These are phyloP conservation scores for Lunasporangiospora selenospora DNA, from an alignment of 192 early-diverging fungal genomes.

Conservation along the genomic window DNA sequence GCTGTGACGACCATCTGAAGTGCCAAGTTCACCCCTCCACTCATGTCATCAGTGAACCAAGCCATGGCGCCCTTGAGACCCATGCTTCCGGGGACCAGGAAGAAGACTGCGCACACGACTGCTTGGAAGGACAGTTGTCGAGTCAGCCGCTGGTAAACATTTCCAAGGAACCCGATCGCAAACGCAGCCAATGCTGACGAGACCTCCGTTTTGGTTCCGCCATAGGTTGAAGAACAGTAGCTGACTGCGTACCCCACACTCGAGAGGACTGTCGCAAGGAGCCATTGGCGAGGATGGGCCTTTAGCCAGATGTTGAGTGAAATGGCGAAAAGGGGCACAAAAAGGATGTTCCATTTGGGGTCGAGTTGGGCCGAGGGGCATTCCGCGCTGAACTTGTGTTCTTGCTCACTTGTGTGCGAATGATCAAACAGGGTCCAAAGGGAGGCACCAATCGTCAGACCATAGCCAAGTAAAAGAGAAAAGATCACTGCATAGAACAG, in stretches of 20 bases:
- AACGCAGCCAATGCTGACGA: conserved; percentile 58
- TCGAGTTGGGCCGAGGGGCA: conserved; percentile 17
- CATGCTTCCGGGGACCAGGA: conserved; percentile 80
- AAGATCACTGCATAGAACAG: conserved; percentile 83
- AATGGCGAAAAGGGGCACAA: conserved; percentile 60
- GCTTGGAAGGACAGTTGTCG: conserved; percentile 79
- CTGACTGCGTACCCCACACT: conserved; percentile 73
- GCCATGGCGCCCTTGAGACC: conserved; percentile 68
- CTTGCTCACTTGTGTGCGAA: conserved; percentile 1
- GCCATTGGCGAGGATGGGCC: conserved; percentile 68
- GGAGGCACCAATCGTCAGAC: conserved; percentile 69
- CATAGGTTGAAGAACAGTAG: conserved; percentile 60
- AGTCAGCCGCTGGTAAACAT: conserved; percentile 78
- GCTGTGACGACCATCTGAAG: conserved; percentile 55
- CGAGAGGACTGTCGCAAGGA: conserved; percentile 73
- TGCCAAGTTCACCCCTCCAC: conserved; percentile 28
- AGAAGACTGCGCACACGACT: conserved; percentile 79
- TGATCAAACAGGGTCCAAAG: conserved; percentile 58
- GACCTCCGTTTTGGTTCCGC: conserved; percentile 59
- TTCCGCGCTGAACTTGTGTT: conserved; percentile 5
- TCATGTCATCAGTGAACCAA: conserved; percentile 35
- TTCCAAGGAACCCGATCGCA: conserved; percentile 80
- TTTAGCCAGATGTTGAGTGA: conserved; percentile 56
- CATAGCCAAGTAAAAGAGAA: conserved; percentile 80
- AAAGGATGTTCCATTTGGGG: conserved; percentile 51